Evolutionary conservation across 2,329 filamentous ascomycete genomes (phyloP), one percentile per base, ranked within the genome.

Genomic region (Pseudogymnoascus verrucosus): DNA sequence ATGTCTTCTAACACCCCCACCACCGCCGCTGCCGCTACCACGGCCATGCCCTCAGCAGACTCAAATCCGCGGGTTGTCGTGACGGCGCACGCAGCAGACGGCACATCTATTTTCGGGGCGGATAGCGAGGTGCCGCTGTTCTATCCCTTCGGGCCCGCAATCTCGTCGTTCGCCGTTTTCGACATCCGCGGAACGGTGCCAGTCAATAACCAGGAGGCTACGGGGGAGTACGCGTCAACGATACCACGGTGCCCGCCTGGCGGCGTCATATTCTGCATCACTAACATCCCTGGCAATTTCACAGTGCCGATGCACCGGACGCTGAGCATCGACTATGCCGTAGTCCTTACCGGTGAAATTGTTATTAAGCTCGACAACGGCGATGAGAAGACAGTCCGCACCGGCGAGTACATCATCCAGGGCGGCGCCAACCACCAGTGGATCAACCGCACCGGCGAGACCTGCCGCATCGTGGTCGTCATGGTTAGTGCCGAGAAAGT

Each of bases 401-500:
- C 69, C 1, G 77, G 77, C 10, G 77, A 80, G 47, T 67, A 75
- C n/a, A 69, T 78, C 36, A 71, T 79, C 0, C 75, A 79, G 68
- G 70, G 76, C 42, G 79, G 79, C 0, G 74, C 72, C 10, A 79
- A 77, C 61, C 79, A 82, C 65, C 66, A 70, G n/a, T 81, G 78
- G 76, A 68, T 73, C 14, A 80, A 81, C 64, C 71, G 74, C 14
- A 72, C 73, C 0, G 66, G 71, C 1, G 72, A 75, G 54, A 65
- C 73, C 14, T 79, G 76, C 60, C 71, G 75, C 23, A 71, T 80
- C 0, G 67, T 77, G 44, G 76, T 73, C 62, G 74, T 80, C 40
- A 74, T 76, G 73, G 68, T 80, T 3, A 75, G 74, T 6, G 72
- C 75, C 14, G 72, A 79, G 57, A 76, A 76, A 69, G 69, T 81